Percentiles rank a stretch among this genome's conserved stretches.
phyloP scores from a whole-genome alignment of 768 basidiomycete genomes.

The Podaxis pistillaris region DNA sequence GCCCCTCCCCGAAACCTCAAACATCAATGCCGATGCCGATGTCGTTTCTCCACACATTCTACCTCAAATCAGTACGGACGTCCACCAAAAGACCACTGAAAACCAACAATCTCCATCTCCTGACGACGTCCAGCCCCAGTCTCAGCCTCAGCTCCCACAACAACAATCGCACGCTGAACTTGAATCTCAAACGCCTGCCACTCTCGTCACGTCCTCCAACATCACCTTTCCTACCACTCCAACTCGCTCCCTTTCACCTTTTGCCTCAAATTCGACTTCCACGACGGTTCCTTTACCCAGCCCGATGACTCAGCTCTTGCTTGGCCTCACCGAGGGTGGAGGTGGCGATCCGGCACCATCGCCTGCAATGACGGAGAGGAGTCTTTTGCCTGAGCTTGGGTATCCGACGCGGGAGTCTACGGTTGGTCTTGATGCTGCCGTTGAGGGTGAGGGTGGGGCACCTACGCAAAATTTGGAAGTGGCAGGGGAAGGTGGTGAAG shows the following conservation, averaged over 20 bases:
- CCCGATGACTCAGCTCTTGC: not conserved
- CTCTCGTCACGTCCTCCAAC: not conserved
- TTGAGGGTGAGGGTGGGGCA: not conserved
- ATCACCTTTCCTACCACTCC: not conserved
- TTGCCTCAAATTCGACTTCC: not conserved
- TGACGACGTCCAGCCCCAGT: not conserved
- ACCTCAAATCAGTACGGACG: not conserved
- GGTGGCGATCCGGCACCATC: not conserved
- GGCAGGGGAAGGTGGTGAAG: not conserved
- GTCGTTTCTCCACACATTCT: not conserved
- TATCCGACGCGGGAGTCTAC: slow-evolving; percentile 7
- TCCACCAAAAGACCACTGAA: too few relatives aligned
- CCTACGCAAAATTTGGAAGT: too few relatives aligned
- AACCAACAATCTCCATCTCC: not conserved
- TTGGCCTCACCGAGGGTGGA: fast-evolving
- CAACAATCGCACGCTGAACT: not conserved
- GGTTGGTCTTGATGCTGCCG: not conserved
- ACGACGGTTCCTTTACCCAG: not conserved
- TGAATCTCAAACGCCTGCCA: not conserved
- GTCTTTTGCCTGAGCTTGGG: slow-evolving; percentile 5
- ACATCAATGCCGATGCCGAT: not conserved
- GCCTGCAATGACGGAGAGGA: not conserved
- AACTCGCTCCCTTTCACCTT: not conserved
- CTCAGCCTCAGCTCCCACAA: not conserved
- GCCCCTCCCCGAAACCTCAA: not conserved